Base-by-base conservation (phyloP, 2,329 filamentous ascomycete genomes). In the Trichoderma sp. region DNA sequence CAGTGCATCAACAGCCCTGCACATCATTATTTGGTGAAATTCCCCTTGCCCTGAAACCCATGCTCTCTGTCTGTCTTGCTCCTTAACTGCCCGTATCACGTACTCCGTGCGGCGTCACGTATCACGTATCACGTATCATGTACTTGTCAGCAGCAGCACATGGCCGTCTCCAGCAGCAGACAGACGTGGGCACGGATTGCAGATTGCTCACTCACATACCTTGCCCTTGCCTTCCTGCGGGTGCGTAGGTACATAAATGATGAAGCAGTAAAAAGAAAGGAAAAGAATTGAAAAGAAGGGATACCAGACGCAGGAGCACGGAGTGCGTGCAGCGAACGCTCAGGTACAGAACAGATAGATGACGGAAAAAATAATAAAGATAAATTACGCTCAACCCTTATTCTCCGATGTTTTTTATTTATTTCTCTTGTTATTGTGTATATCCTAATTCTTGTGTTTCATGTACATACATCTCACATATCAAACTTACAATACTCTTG, bases 251-350 rank as follows among this genome's bases (percentile, higher is more conserved):
- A 53, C n/a, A n/a, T 38, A 0, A 5, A 59, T 6, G n/a, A 59
- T 59, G 24, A 24, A 3, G 18, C 4, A 18, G 29, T 8, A 24
- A 24, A 50, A 33, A 50, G 9, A 67, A 45, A 53, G 18, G 12
- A 45, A 24, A 35, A 9, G 27, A 14, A 21, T 5, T 3, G n/a
- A n/a, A 14, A 50, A 31, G 29, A 53, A 31, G 14, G n/a, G 29
- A 56, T 33, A n/a, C 1, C 18, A 21, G 56, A 60, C 67, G 67
- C 67, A 71, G 67, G 53, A 62, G 67, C 24, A 50, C 35, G 56
- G 56, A 50, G 68, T 71, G 35, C 27, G 56, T 63, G 56, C 68
- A 71, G 68, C 68, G 68, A 71, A 45, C 65, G 65, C 41, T 41
- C 35, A 45, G 24, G 27, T 8, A 67, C 38, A 18, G 4, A 41